A percentile compares a stretch with the other conserved stretches of the same genome.
Evolutionary conservation across 2,329 filamentous ascomycete genomes (phyloP).

Genomic region (Cercospora janseana): DNA sequence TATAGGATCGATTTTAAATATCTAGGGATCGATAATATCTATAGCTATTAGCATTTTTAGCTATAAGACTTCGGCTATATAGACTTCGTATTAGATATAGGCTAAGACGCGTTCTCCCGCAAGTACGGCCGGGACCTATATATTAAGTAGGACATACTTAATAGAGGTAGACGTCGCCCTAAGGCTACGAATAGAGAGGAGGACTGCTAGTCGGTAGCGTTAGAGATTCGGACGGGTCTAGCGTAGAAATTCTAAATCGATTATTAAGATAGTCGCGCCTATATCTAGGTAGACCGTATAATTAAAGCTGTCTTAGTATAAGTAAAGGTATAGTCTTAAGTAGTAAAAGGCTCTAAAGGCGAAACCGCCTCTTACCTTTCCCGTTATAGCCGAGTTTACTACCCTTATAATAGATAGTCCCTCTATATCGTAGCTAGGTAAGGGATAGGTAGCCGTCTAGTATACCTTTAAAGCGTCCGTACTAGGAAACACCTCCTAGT

Average conservation of each 20-base stretch:
- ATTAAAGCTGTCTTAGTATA: neutral
- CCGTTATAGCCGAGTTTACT: no score
- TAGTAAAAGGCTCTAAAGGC: no score
- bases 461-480: no score
- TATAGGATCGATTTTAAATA: neutral
- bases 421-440: no score
- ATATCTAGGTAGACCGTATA: neutral
- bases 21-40: neutral
- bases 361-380: no score
- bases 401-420: no score
- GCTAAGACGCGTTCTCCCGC: neutral
- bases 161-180: neutral
- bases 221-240: neutral
- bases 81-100: neutral
- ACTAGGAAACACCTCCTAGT: no score
- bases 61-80: neutral
- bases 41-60: neutral
- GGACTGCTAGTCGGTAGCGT: neutral
- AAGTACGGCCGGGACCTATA: neutral
- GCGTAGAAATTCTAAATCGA: neutral
- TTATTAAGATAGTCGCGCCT: neutral
- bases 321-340: no score
- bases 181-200: neutral
- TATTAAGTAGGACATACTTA: neutral
- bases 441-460: no score